phyloP scores from a whole-genome alignment of 2,329 filamentous ascomycete species.

The Orbilia blumenaviensis region DNA sequence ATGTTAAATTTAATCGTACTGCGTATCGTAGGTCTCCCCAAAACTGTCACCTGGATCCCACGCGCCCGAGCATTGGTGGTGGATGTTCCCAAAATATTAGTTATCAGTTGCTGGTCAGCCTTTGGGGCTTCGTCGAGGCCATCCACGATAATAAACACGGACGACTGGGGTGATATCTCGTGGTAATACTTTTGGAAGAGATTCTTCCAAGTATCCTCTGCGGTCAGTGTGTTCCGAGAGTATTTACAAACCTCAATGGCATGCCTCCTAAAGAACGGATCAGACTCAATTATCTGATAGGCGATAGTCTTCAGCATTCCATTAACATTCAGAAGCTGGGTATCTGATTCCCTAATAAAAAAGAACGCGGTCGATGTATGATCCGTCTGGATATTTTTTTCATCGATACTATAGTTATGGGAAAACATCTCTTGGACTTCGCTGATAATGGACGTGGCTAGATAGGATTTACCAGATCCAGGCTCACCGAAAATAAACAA shows the following conservation, averaged over 20 bases:
- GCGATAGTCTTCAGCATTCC: neutral
- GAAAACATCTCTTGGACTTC: neutral
- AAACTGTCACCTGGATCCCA: neutral
- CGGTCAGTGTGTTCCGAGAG: neutral
- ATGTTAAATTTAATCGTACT: neutral
- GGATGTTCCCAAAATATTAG: neutral
- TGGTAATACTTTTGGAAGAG: neutral
- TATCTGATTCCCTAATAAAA: neutral
- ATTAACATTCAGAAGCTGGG: neutral
- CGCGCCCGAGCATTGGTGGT: neutral
- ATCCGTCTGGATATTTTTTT: neutral
- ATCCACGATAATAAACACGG: neutral
- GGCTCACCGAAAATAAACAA: neutral
- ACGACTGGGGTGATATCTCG: neutral
- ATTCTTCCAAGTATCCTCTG: slow-evolving; percentile 1
- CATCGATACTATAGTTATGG: neutral
- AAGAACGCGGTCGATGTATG: neutral
- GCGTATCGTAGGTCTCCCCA: neutral
- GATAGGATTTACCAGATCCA: neutral
- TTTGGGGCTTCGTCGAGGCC: neutral
- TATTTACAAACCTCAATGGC: neutral
- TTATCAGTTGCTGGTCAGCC: neutral
- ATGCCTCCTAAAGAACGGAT: neutral
- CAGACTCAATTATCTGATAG: neutral
- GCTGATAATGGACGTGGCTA: neutral